A percentile compares a stretch with the other conserved stretches of the same genome.
Conservation (phyloP, 768 basidiomycete species). For the Hericium coralloides region DNA sequence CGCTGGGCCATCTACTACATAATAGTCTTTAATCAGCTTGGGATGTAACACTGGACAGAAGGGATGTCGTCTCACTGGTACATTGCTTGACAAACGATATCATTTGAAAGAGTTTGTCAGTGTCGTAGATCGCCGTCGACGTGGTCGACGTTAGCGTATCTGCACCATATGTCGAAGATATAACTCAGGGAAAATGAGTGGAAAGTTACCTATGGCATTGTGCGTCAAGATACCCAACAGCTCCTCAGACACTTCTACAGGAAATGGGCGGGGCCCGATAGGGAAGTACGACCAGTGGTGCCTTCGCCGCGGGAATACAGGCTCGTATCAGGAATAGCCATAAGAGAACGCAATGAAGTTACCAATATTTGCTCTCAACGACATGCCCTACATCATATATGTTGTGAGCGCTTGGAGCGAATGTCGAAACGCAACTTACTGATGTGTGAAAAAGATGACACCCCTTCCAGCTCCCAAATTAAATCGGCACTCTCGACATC, state of each 20-base stretch:
- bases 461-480: constrained; percentile 14
- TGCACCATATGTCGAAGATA: too few species aligned
- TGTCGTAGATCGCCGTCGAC: too few species aligned
- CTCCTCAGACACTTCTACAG: background rate
- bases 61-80: background rate
- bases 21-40: too few species aligned
- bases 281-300: background rate
- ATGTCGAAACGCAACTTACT: background rate
- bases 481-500: constrained; percentile 27
- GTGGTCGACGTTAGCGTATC: too few species aligned
- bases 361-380: background rate
- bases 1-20: background rate
- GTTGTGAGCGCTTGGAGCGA: too few species aligned
- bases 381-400: background rate
- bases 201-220: too few species aligned
- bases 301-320: background rate
- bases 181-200: too few species aligned
- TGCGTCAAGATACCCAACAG: too few species aligned
- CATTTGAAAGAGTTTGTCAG: background rate
- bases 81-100: constrained; percentile 2
- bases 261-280: background rate
- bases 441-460: background rate
- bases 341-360: background rate
- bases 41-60: too few species aligned
- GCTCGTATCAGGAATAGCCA: background rate